Evolutionary conservation across 2,329 filamentous ascomycete genomes (phyloP), one percentile per base, ranked within the genome.

Genomic region (Fusarium chaquense): DNA sequence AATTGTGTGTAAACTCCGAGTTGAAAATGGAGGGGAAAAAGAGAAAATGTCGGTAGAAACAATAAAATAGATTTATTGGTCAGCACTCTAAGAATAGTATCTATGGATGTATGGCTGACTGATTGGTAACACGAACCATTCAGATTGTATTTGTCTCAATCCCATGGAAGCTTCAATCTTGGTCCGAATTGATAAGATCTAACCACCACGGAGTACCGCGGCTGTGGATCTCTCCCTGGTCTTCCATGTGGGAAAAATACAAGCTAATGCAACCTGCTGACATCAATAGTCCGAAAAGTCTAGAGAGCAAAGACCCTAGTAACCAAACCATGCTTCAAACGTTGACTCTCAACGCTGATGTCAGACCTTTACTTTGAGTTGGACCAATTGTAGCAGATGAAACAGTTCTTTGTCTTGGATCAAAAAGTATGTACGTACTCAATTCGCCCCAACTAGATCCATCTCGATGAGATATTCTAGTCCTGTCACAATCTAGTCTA

Each of bases 261-360:
- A 10, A 33, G 47, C 70, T 74, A 75, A 74, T 75, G 72, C 72
- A 69, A 66, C 53, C 47, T 67, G 72, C 62, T 69, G 63, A 72
- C 67, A 54, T 56, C 62, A 62, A 58, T 33, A 30, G 51, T 20
- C 67, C 45, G 47, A 45, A 38, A 65, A 51, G 30, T 49, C 47
- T 53, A n/a, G 45, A 41, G 45, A 41, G 18, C n/a, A 4, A 41
- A n/a, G 11, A 22, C 9, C 40, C 13, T 13, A 43, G 36, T 11
- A 38, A 13, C 36, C n/a, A 38, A 20, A 20, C 20, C 20, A 20
- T 20, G 36, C 10, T 36, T 11, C 35, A 11, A 36, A 36, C 35
- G 18, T 38, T 10, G 11, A 38, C n/a, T 8, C 12, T 40, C n/a
- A 13, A 22, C 20, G n/a, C 52, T 62, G 66, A 64, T 65, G 67